Base-by-base conservation (phyloP, 2,329 filamentous ascomycete genomes). In the Ceratocystis cacaofunesta region DNA sequence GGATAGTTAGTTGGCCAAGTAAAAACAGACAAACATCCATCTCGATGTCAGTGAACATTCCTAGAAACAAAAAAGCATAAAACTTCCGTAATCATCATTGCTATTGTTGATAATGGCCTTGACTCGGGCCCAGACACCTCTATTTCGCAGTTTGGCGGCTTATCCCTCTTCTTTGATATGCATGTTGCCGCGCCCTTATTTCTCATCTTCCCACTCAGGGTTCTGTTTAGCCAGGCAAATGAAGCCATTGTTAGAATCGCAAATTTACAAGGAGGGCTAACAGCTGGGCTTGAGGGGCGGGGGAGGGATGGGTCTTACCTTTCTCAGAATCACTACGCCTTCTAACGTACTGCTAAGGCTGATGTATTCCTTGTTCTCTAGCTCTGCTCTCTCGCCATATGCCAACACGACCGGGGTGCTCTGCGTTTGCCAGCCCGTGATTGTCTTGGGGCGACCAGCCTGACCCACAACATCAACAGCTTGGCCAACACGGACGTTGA, bases 391-490 rank as follows among this genome's bases (percentile, higher is more conserved):
- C 80, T 99, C 94, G 36, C 95, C 94, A 73, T 96, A 88, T n/a
- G 90, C 87, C 71, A 99, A 79, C 67, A 99, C 80, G 60, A 99
- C 94, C 0, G 94, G 94, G n/a, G 94, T 99, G 78, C 90, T 96
- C 80, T 99, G 94, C 70, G 94, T 99, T 78, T 99, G 94, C 94
- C 94, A 99, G 64, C 94, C 94, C 8, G 94, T 99, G 72, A 99
- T 99, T 1, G 94, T 99, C 86, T 99, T 97, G 70, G 94, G 94
- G 69, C 92, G 85, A 74, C 94, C 94, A 12, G 95, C 94, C 76
- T 97, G 94, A 63, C 94, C 95, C 50, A 99, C 94, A 52, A 99
- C 92, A 74, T 99, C 94, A 22, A 99, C 95, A 17, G 95, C 94
- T 78, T 99, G 95, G 75, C 94, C 94, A 57, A 99, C 92, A 41